Conservation (phyloP, 2,329 filamentous ascomycete species). For the Orbilia brochopaga region DNA sequence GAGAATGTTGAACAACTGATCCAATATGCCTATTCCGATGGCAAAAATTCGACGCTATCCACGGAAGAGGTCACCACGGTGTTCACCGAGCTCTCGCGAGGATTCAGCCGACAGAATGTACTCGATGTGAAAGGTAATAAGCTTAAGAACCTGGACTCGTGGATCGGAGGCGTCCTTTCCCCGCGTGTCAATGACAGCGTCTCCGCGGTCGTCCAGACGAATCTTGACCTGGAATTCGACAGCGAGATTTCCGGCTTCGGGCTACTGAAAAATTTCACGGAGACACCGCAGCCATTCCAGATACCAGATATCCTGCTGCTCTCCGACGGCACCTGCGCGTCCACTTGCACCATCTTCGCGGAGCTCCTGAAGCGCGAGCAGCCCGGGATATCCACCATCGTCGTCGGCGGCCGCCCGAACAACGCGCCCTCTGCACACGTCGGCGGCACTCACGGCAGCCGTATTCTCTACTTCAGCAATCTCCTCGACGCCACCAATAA, state of each 20-base stretch:
- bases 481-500: slow-evolving; percentile 17
- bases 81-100: slow-evolving; percentile 13
- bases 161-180: slow-evolving; percentile 57
- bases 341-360: slow-evolving; percentile 68
- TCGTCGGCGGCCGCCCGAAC: slow-evolving; percentile 57
- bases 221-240: slow-evolving; percentile 10
- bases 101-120: slow-evolving; percentile 56
- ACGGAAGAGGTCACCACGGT: not conserved
- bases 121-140: slow-evolving; percentile 55
- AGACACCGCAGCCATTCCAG: slow-evolving; percentile 56
- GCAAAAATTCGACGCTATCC: not conserved
- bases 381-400: slow-evolving; percentile 61
- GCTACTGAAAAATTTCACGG: slow-evolving; percentile 44
- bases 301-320: slow-evolving; percentile 60
- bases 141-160: slow-evolving; percentile 57
- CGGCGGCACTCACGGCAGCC: slow-evolving; percentile 68
- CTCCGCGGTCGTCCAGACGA: slow-evolving; percentile 54
- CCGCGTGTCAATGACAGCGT: slow-evolving; percentile 56
- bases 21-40: not conserved
- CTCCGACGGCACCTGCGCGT: slow-evolving; percentile 66
- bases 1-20: slow-evolving; percentile 2
- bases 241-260: slow-evolving; percentile 41
- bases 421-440: slow-evolving; percentile 58
- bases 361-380: slow-evolving; percentile 64
- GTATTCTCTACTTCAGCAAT: slow-evolving; percentile 52